phyloP scores from a whole-genome alignment of 148 eudicot genomes.

The Silene conica region DNA sequence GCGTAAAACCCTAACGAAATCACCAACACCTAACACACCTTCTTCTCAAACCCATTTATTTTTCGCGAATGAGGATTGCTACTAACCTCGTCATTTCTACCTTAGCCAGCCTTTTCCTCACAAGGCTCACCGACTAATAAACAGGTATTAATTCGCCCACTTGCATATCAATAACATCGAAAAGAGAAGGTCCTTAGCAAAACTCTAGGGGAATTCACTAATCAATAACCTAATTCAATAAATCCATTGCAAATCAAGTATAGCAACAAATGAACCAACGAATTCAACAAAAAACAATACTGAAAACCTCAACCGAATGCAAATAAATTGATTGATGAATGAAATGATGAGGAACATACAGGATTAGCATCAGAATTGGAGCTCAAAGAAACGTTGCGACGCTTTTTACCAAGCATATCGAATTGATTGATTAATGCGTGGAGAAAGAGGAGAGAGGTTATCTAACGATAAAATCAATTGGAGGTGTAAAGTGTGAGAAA shows the following conservation, averaged over 20 bases:
- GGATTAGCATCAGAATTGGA: slow-evolving; percentile 33
- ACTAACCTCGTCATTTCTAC: background rate
- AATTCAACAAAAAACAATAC: background rate
- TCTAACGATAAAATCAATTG: slow-evolving; percentile 8
- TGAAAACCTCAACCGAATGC: background rate
- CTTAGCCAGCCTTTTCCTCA: too few relatives aligned
- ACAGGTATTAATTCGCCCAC: too few relatives aligned
- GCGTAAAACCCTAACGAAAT: background rate
- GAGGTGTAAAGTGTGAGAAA: background rate
- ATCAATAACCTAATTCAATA: background rate
- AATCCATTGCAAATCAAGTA: background rate
- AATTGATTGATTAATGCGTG: background rate
- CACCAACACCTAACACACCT: background rate
- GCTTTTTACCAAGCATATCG: slow-evolving; percentile 37
- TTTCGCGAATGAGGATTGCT: background rate
- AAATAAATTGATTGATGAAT: background rate
- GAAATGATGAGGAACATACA: too few relatives aligned
- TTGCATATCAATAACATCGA: too few relatives aligned
- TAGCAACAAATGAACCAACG: background rate
- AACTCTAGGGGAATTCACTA: background rate
- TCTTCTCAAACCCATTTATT: background rate
- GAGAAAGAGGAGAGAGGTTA: slow-evolving; percentile 8
- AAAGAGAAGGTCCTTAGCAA: too few relatives aligned
- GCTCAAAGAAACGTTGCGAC: slow-evolving; percentile 34
- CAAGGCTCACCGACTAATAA: background rate